These are phyloP conservation scores for Tolypocladium album DNA, from an alignment of 2,329 filamentous ascomycete genomes.

Conservation along the genomic window DNA sequence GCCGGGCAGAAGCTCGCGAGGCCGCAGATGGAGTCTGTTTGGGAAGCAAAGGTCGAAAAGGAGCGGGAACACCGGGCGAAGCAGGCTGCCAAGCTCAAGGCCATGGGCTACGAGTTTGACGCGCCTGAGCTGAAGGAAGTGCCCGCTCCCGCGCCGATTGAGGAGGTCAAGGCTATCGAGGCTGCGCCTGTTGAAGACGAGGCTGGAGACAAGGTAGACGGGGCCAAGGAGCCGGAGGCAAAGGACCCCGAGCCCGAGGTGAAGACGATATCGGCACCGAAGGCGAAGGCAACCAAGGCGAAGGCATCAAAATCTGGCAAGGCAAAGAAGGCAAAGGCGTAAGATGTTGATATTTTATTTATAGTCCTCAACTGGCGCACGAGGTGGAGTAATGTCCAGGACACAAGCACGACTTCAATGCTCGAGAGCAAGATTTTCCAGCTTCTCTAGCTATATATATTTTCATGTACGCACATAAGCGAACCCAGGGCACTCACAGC, in stretches of 20 bases:
- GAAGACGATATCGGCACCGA: conserved; percentile 12
- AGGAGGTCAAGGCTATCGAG: conserved; percentile 25
- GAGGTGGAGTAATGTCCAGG: neutral
- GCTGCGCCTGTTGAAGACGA: conserved; percentile 13
- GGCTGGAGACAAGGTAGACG: conserved; percentile 8
- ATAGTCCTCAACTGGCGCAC: conserved; percentile 1
- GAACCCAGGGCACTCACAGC: conserved; percentile 44
- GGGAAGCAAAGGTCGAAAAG: conserved; percentile 62
- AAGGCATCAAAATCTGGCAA: conserved; percentile 11
- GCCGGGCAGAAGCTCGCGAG: conserved; percentile 64
- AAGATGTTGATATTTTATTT: conserved; percentile 5
- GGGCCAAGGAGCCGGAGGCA: conserved; percentile 8
- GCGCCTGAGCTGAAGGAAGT: conserved; percentile 57
- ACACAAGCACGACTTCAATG: neutral
- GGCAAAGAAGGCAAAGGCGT: conserved; percentile 29
- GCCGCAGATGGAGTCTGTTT: conserved; percentile 62
- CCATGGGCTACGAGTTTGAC: conserved; percentile 74
- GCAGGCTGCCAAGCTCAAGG: conserved; percentile 66
- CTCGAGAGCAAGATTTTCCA: no score
- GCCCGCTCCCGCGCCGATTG: conserved; percentile 28
- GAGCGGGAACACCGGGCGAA: conserved; percentile 61
- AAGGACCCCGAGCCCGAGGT: conserved; percentile 10
- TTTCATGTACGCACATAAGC: conserved; percentile 48
- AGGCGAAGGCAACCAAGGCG: conserved; percentile 19
- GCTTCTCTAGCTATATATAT: no score